Conservation (phyloP, 2,329 filamentous ascomycete genomes). For the Acrodontium crateriforme region DNA sequence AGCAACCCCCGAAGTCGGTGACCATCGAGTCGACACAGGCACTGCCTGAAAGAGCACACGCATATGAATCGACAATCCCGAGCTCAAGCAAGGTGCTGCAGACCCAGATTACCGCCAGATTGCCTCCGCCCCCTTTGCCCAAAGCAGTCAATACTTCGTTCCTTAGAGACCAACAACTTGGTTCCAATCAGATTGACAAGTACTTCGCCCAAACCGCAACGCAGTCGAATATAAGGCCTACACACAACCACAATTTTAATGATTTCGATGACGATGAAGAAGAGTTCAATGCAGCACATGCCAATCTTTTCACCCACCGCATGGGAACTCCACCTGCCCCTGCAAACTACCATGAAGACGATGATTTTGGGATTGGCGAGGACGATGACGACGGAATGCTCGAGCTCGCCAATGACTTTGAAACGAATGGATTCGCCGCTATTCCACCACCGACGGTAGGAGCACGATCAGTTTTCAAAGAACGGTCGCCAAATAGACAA, state of each 20-base stretch:
- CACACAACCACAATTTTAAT: constrained; percentile 11
- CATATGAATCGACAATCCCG: constrained; percentile 4
- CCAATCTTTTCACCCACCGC: constrained; percentile 22
- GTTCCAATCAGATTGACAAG: no score
- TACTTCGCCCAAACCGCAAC: no score
- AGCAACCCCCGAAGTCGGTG: constrained; percentile 6
- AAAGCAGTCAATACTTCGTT: no score
- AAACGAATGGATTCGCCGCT: constrained; percentile 20
- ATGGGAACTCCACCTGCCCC: constrained; percentile 24
- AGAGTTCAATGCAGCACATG: constrained; percentile 8
- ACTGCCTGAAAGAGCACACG: constrained; percentile 1
- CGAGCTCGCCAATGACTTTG: constrained; percentile 29
- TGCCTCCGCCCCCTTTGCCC: no score
- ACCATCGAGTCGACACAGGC: constrained; percentile 19
- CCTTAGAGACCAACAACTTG: no score
- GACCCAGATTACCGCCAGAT: no score
- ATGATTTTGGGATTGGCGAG: constrained; percentile 22
- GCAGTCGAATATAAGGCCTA: no score
- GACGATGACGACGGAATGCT: constrained; percentile 29
- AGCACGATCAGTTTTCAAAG: no score
- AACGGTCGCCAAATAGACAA: no score
- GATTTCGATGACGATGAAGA: constrained; percentile 14
- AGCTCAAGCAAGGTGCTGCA: constrained; percentile 21
- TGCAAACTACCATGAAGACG: constrained; percentile 14
- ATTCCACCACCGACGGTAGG: no score